Evolutionary conservation across 2,329 filamentous ascomycete species (phyloP), one percentile per base, ranked within the genome.

Genomic region (Xylariaceae sp.): DNA sequence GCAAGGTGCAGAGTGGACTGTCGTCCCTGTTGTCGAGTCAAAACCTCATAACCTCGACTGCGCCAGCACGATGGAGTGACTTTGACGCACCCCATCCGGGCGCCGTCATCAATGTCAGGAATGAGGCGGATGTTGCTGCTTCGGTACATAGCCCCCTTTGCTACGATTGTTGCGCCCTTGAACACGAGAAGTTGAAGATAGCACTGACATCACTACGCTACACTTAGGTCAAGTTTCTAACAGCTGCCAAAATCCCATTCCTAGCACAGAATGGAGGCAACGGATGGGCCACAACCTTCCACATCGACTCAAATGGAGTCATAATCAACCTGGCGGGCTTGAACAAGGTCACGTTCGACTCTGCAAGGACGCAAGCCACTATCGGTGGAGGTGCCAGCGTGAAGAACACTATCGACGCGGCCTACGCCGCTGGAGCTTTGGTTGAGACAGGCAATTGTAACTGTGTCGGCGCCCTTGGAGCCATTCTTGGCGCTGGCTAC

Each of bases 41-140:
- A 1, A 18, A 31, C 28, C 31, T 47, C 14, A 47, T 54, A 10
- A 41, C 47, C 36, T n/a, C 14, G 16, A 54, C 40, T 42, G 51
- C 42, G 36, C 45, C 50, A 17, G 28, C 44, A 28, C 54, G 58
- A 41, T 61, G 55, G 59, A 60, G 56, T 31, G 47, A 49, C 11
- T 58, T 55, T 19, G 48, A 54, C 22, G 44, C 55, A n/a, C 52
- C 59, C 16, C n/a, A 49, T 42, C 52, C 59, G 22, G 46, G 55
- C 42, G 49, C 54, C 18, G 50, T 61, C n/a, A 47, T 60, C 39
- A 57, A 58, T 33, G 44, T 51, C 33, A 44, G 34, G 16, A 56
- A 51, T 16, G 58, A 61, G 38, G 39, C 16, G 36, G 60, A 62
- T 22, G 52, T 60, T n/a, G 39, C 31, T 14, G 17, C 40, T 22